Evolutionary conservation across 176 grass and related monocot species (phyloP).

Genomic region (Sorghum bicolor): DNA sequence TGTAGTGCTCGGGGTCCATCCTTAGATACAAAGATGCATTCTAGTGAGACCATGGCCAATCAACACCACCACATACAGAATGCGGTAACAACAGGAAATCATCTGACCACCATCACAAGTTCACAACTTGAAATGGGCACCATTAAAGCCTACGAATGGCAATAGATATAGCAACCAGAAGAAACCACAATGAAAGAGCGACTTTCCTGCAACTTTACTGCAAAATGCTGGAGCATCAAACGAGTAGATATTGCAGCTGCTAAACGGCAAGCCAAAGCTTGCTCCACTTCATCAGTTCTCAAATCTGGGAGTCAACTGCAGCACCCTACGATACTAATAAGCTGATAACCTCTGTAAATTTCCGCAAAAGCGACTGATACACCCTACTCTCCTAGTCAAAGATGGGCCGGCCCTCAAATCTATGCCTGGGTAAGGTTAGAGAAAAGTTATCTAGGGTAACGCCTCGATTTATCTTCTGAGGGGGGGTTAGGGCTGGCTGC

Average conservation of each 20-base stretch:
- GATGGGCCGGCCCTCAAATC: conserved; percentile 21
- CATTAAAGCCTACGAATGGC: background rate
- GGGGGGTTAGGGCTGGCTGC: background rate
- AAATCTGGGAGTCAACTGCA: conserved; percentile 27
- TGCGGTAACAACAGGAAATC: background rate
- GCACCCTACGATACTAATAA: conserved; percentile 14
- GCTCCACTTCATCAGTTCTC: conserved; percentile 16
- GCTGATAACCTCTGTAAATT: conserved; percentile 15
- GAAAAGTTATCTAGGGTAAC: conserved; percentile 25
- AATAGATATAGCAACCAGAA: background rate
- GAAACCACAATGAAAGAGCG: background rate
- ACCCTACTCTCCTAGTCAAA: conserved; percentile 21
- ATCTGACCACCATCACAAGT: background rate
- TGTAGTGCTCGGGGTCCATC: no score
- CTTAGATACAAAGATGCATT: background rate
- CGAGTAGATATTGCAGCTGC: background rate
- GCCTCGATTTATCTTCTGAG: background rate
- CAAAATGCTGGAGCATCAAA: conserved; percentile 2
- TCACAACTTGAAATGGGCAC: background rate
- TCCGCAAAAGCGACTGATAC: background rate
- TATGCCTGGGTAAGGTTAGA: conserved; percentile 58
- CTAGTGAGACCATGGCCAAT: background rate
- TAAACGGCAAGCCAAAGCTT: conserved; percentile 15
- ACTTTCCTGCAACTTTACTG: background rate
- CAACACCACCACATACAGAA: background rate